A percentile compares a stretch with the other conserved stretches of the same genome.
phyloP scores from a whole-genome alignment of 768 basidiomycete species.

The Trametes sanguinea region DNA sequence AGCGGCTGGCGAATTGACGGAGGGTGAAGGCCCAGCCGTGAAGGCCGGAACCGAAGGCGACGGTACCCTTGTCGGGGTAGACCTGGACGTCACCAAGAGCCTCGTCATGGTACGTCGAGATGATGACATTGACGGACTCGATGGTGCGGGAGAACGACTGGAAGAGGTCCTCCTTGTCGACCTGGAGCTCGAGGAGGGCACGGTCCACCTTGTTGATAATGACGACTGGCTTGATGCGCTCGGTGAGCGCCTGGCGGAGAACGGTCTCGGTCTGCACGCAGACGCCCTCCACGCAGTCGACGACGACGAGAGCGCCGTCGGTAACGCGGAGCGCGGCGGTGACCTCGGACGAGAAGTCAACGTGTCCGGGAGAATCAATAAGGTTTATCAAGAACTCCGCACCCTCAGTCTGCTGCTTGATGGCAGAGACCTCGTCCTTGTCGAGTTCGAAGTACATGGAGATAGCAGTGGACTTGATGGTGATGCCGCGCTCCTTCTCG shows the following conservation, averaged over 20 bases:
- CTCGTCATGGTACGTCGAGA: conserved; percentile 93
- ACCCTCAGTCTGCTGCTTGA: conserved; percentile 96
- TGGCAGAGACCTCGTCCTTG: conserved; percentile 82
- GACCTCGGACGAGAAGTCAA: conserved; percentile 99
- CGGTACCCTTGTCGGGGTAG: conserved; percentile 96
- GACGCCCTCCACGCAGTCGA: conserved; percentile 99
- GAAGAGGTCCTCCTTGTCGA: conserved; percentile 94
- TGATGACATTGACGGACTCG: conserved; percentile 97
- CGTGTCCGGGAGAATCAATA: conserved; percentile 99
- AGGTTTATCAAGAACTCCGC: conserved; percentile 98
- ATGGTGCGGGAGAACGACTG: conserved; percentile 98
- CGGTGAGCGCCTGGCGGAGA: conserved; percentile 92
- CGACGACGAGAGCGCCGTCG: conserved; percentile 98
- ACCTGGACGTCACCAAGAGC: conserved; percentile 98
- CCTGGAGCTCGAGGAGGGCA: conserved; percentile 97
- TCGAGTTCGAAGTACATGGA: conserved; percentile 98
- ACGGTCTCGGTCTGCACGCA: conserved; percentile 99
- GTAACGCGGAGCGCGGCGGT: conserved; percentile 99
- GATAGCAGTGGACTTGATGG: conserved; percentile 99
- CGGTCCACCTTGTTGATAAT: conserved; percentile 99
- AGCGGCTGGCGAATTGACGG: conserved; percentile 92
- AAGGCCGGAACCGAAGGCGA: conserved; percentile 98
- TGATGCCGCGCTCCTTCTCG: conserved; percentile 99
- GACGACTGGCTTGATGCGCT: conserved; percentile 99
- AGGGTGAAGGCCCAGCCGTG: conserved; percentile 99